A percentile compares a stretch with the other conserved stretches of the same genome.
phyloP scores from a whole-genome alignment of 805 yeast genomes.

The Yamadazyma kitorensis region DNA sequence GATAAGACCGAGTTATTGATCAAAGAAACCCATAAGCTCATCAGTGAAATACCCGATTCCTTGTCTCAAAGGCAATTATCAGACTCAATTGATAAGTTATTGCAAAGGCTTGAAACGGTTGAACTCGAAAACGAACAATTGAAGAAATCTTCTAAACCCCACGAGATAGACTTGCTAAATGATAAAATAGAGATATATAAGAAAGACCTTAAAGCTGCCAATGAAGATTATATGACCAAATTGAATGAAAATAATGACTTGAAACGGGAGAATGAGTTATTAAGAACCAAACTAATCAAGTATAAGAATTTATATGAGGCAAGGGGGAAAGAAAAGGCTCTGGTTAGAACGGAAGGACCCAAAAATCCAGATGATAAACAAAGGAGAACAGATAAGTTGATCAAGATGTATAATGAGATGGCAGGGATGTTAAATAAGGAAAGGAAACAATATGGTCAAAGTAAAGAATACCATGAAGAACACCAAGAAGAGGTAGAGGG shows the following conservation, averaged over 20 bases:
- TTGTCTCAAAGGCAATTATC: conserved; percentile 19
- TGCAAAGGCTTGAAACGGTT: conserved; percentile 1
- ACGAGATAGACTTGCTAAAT: conserved; percentile 8
- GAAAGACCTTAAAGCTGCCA: conserved; percentile 10
- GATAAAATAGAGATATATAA: conserved; percentile 12
- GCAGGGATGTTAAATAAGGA: conserved; percentile 13
- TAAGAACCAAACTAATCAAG: conserved; percentile 32
- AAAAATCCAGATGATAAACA: neutral
- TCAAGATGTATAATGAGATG: conserved; percentile 14
- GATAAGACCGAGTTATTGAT: conserved; percentile 19
- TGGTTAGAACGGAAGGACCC: neutral
- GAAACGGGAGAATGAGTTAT: conserved; percentile 25
- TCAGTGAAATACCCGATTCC: conserved; percentile 25
- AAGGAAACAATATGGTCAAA: conserved; percentile 2
- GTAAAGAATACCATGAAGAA: neutral
- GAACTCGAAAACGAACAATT: conserved; percentile 5
- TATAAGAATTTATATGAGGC: conserved; percentile 31
- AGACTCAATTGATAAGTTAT: conserved; percentile 26
- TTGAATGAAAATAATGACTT: conserved; percentile 20
- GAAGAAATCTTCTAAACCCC: conserved; percentile 1
- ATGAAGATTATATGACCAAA: conserved; percentile 13
- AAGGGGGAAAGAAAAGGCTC: conserved; percentile 1
- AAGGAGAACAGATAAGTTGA: conserved; percentile 4
- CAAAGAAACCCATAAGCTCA: conserved; percentile 27
- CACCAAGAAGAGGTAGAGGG: neutral